Evolutionary conservation across 2,329 filamentous ascomycete species (phyloP), one percentile per base, ranked within the genome.

Genomic region (Trichoderma pleuroti): DNA sequence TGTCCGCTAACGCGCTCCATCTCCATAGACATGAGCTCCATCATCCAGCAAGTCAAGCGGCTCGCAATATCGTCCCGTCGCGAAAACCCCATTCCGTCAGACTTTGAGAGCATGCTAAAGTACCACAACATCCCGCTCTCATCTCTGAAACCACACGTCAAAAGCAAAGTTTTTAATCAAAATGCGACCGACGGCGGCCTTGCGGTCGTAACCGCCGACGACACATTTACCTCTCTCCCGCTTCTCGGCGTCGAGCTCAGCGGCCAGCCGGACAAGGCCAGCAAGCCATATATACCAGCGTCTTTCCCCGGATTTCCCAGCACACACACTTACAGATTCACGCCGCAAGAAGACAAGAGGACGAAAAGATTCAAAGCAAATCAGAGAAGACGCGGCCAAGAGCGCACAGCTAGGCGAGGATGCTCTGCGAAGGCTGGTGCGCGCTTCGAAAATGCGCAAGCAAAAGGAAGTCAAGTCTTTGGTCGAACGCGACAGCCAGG

Each of bases 271-370:
- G 88, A 91, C 73, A 90, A 89, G 75, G 82, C 85, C 10, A 78
- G 82, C 14, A 86, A 86, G 74, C 70, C 78, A 28, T 90, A 88
- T 77, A 89, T 91, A 12, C 89, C 89, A 0, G 79, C 80, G 42
- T 83, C 84, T 0, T 89, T 91, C 65, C 89, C 89, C 0, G 82
- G 85, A 11, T 91, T 91, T 71, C 89, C 89, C 0, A 90, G 88
- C 76, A 87, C 86, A 59, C 88, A 91, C 75, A 91, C 88, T 4
- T 91, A 90, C 78, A 86, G 84, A 49, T 87, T 86, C 75, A 91
- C 88, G 0, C 85, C 86, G 2, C 83, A 85, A 39, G 82, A 86
- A 21, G 82, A 86, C 72, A 81, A 80, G 52, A 81, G 79, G 21
- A 78, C 79, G 18, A 81, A 81, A 82, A 9, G 86, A 90, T 71